phyloP scores from a whole-genome alignment of 1,284 basidiomycete genomes.

The Irpex rosettiformis region DNA sequence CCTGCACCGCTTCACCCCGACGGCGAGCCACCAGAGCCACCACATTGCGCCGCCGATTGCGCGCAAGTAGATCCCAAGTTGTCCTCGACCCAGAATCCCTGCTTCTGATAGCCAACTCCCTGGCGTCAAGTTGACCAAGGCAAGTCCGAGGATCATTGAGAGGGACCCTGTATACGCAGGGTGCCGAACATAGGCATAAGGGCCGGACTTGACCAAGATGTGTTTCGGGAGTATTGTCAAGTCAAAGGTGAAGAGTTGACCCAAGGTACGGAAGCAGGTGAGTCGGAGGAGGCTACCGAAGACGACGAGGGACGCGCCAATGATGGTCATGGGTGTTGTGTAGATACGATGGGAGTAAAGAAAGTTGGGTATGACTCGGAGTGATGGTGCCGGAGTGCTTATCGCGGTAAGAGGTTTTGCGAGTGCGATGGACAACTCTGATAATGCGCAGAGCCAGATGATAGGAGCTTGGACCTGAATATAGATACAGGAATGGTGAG shows the following conservation, averaged over 20 bases:
- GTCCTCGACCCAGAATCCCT: constrained; percentile 25
- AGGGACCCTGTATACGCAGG: constrained; percentile 28
- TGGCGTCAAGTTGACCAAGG: constrained; percentile 46
- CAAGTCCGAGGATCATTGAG: constrained; percentile 44
- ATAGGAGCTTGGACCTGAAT: constrained; percentile 47
- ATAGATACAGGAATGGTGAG: not conserved
- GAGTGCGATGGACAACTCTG: constrained; percentile 48
- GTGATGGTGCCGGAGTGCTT: not conserved
- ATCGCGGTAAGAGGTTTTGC: constrained; percentile 16
- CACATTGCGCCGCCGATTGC: constrained; percentile 42
- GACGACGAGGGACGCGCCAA: constrained; percentile 45
- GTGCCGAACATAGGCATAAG: constrained; percentile 47
- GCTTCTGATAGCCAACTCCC: constrained; percentile 55
- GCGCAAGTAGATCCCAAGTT: constrained; percentile 24
- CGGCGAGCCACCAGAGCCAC: constrained; percentile 51
- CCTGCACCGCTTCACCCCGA: constrained; percentile 44
- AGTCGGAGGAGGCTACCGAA: constrained; percentile 41
- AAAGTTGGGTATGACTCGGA: not conserved
- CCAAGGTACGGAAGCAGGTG: constrained; percentile 39
- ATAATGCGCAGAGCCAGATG: constrained; percentile 45
- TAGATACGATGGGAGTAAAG: constrained; percentile 21
- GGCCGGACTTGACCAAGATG: constrained; percentile 49
- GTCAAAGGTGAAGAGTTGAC: constrained; percentile 60
- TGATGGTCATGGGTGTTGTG: constrained; percentile 44
- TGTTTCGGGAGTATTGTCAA: constrained; percentile 55